Evolutionary conservation across 805 yeast genomes (phyloP), one percentile per base, ranked within the genome.

Genomic region (Starmerella apicola): DNA sequence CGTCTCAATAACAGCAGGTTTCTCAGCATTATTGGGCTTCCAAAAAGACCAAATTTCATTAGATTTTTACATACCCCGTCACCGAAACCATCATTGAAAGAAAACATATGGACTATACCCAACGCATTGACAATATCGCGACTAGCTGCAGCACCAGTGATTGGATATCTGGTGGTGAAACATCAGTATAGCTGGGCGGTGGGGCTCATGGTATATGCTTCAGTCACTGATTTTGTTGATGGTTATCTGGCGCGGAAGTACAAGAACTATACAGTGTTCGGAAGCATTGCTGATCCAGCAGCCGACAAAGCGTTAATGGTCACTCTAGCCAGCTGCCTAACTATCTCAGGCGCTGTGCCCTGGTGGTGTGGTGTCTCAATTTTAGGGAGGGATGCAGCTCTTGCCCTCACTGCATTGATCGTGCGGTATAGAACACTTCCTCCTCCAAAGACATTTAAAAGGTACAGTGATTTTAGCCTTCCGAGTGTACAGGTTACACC

Each of bases 251-350:
- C 99, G 4, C 67, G 99, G 40, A 71, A 62, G 44, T 88, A 60
- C 64, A 76, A 83, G 41, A 65, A 80, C 69, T 71, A 75, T 52
- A 76, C 95, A 1, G 78, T 81, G 1, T 71, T 85, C 5, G 99
- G 99, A 0, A 78, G 95, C 0, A 77, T 91, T 13, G 65, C 93
- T 25, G 99, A 91, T 54, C 99, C 99, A 0, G 68, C 84, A 63
- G 99, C 98, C 0, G 99, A 91, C 57, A 91, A 91, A 57, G 65
- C 81, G 13, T 66, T 91, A 34, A 85, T 91, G 95, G 70, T 88
- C 17, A 74, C 81, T 0, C 74, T 94, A 37, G 86, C 97, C 0
- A 67, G 77, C 0, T 75, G 94, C 38, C 61, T 91, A 42, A 76
- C 88, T 0, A 70, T 76, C 49, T 63, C 77, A 10, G 68, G 76